Conservation (phyloP, 257 asterid species). For the Asclepias syriaca region DNA sequence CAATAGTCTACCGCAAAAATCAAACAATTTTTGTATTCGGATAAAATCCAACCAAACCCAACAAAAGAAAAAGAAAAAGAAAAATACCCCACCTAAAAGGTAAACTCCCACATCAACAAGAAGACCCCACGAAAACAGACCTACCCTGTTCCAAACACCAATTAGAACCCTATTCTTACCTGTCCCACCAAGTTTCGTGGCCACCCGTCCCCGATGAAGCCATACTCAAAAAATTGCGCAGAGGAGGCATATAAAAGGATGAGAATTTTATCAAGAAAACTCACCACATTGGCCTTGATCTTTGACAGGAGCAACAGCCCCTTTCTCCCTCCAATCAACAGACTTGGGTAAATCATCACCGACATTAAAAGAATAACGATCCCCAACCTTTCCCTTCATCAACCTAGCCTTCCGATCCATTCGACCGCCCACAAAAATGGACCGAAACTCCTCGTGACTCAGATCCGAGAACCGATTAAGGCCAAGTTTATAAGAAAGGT, state of each 20-base stretch:
- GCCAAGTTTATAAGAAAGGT: constrained; percentile 52
- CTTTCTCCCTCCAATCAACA: constrained; percentile 85
- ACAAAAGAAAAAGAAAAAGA: too few species aligned
- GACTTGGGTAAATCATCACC: constrained; percentile 63
- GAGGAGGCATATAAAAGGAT: neutral
- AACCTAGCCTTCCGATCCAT: constrained; percentile 29
- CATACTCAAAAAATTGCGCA: neutral
- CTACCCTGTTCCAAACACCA: neutral
- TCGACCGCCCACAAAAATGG: constrained; percentile 49
- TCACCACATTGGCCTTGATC: constrained; percentile 94
- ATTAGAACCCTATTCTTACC: neutral
- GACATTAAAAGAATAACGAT: constrained; percentile 45
- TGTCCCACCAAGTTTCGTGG: constrained; percentile 11
- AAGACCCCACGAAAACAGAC: neutral
- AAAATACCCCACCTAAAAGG: neutral
- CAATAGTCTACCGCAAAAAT: neutral
- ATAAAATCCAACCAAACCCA: neutral
- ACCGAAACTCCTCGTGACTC: constrained; percentile 67
- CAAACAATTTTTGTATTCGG: neutral
- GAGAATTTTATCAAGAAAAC: neutral
- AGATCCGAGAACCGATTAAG: constrained; percentile 77
- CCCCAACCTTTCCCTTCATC: constrained; percentile 24
- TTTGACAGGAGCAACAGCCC: constrained; percentile 77
- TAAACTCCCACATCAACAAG: neutral
- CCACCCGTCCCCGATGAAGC: neutral